phyloP scores from a whole-genome alignment of 495 filamentous ascomycete species.

The Aspergillus bridgeri region DNA sequence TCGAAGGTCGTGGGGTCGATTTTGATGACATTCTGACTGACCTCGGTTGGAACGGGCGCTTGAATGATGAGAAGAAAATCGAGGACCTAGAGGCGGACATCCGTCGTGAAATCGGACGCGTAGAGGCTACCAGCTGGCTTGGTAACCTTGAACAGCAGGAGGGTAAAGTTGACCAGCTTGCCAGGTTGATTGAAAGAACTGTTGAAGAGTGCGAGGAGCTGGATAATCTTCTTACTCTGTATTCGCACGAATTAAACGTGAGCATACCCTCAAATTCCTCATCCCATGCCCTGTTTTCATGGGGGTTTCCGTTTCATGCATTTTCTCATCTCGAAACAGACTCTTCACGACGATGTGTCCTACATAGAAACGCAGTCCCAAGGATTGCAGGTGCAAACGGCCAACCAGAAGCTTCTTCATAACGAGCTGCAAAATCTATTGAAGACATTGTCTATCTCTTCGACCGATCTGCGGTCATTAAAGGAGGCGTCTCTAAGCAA shows the following conservation, averaged over 20 bases:
- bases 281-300: neutral
- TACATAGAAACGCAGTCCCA: slow-evolving; percentile 97
- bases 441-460: slow-evolving; percentile 81
- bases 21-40: slow-evolving; percentile 79
- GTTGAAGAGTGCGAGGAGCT: slow-evolving; percentile 94
- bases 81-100: slow-evolving; percentile 81
- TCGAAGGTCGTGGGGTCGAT: slow-evolving; percentile 66
- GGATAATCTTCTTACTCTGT: slow-evolving; percentile 87
- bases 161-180: slow-evolving; percentile 78
- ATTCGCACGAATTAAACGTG: slow-evolving; percentile 90
- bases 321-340: slow-evolving; percentile 55
- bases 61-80: slow-evolving; percentile 66
- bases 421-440: slow-evolving; percentile 79
- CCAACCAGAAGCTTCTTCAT: slow-evolving; percentile 92
- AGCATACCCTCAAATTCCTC: slow-evolving; percentile 31
- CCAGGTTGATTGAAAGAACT: slow-evolving; percentile 77
- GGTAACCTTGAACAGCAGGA: slow-evolving; percentile 85
- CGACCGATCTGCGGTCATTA: slow-evolving; percentile 67
- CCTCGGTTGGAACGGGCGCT: slow-evolving; percentile 83
- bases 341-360: slow-evolving; percentile 88
- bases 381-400: slow-evolving; percentile 92
- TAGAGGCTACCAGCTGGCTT: slow-evolving; percentile 91
- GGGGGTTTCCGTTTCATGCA: neutral
- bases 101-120: slow-evolving; percentile 80
- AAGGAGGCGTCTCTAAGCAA: slow-evolving; percentile 71